A percentile compares a stretch with the other conserved stretches of the same genome.
Evolutionary conservation across 2,329 filamentous ascomycete species (phyloP).

Genomic region (Teratosphaeria epicoccoides): DNA sequence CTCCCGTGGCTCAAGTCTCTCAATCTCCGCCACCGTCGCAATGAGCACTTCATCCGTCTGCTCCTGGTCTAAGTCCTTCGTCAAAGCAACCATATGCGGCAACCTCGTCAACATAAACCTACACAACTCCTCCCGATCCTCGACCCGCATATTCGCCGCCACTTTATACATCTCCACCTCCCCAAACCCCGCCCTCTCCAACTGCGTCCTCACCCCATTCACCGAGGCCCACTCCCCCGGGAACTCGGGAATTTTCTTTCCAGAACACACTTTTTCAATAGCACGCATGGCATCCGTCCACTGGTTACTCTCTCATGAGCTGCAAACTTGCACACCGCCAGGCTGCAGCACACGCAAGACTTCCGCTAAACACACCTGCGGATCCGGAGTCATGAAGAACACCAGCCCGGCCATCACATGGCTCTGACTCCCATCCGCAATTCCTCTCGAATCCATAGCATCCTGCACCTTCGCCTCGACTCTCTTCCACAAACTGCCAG

Average conservation of each 20-base stretch:
- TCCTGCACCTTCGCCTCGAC: slow-evolving; percentile 17
- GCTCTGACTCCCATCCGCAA: slow-evolving; percentile 14
- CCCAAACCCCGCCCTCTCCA: slow-evolving; percentile 20
- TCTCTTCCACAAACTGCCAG: slow-evolving; percentile 14
- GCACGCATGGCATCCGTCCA: slow-evolving; percentile 21
- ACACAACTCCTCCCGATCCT: slow-evolving; percentile 11
- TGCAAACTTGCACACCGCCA: slow-evolving; percentile 16
- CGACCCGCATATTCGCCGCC: slow-evolving; percentile 15
- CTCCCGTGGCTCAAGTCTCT: slow-evolving; percentile 12
- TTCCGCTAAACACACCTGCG: slow-evolving; percentile 17
- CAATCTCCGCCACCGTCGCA: slow-evolving; percentile 12
- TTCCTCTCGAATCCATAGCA: slow-evolving; percentile 18
- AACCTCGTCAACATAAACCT: slow-evolving; percentile 14
- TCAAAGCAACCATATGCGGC: slow-evolving; percentile 16
- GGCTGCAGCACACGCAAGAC: slow-evolving; percentile 16
- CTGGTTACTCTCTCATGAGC: slow-evolving; percentile 20
- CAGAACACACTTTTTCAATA: slow-evolving; percentile 11
- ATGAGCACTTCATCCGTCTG: slow-evolving; percentile 11
- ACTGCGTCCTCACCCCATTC: slow-evolving; percentile 11
- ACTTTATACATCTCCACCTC: slow-evolving; percentile 17
- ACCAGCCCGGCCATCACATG: slow-evolving; percentile 25
- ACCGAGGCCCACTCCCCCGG: slow-evolving; percentile 17
- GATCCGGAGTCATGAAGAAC: slow-evolving; percentile 22
- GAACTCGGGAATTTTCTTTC: slow-evolving; percentile 12
- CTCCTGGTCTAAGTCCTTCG: slow-evolving; percentile 14